These are phyloP conservation scores for Leccinum aurantiacum DNA, from an alignment of 768 basidiomycete genomes.

Conservation along the genomic window DNA sequence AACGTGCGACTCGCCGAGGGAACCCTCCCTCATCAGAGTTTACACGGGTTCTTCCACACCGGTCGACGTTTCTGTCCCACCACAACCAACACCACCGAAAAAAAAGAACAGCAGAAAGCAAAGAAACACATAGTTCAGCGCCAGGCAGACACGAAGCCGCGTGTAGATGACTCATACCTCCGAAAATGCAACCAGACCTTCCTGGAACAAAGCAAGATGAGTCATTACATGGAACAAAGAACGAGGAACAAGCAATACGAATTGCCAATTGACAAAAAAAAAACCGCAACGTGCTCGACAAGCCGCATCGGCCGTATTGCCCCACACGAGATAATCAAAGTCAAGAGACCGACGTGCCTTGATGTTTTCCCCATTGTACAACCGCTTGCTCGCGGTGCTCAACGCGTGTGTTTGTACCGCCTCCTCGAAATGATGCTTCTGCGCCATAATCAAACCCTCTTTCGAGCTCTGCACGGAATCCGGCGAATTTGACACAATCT, in stretches of 20 bases:
- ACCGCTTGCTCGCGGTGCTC: conserved; percentile 48
- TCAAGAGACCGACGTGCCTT: conserved; percentile 43
- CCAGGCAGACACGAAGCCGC: conserved; percentile 1
- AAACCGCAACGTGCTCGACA: conserved; percentile 3
- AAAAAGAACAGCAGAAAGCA: background rate
- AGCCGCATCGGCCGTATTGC: background rate
- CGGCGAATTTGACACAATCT: conserved; percentile 66
- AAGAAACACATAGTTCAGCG: background rate
- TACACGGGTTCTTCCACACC: conserved; percentile 21
- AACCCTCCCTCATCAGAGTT: conserved; percentile 13
- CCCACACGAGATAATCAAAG: background rate
- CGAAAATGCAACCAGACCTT: conserved; percentile 67
- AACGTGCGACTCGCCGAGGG: background rate
- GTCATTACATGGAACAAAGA: conserved; percentile 2
- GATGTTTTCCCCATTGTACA: conserved; percentile 67
- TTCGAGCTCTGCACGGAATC: conserved; percentile 81
- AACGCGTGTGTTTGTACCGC: conserved; percentile 46
- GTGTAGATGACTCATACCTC: conserved; percentile 28
- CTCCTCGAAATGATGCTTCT: conserved; percentile 52
- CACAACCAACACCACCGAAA: background rate
- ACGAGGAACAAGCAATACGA: background rate
- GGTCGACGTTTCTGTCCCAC: conserved; percentile 19
- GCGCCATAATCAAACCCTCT: conserved; percentile 57
- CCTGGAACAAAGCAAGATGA: conserved; percentile 40
- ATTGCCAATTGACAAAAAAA: background rate